phyloP scores from a whole-genome alignment of 768 basidiomycete genomes.

The Auricularia heimuer region DNA sequence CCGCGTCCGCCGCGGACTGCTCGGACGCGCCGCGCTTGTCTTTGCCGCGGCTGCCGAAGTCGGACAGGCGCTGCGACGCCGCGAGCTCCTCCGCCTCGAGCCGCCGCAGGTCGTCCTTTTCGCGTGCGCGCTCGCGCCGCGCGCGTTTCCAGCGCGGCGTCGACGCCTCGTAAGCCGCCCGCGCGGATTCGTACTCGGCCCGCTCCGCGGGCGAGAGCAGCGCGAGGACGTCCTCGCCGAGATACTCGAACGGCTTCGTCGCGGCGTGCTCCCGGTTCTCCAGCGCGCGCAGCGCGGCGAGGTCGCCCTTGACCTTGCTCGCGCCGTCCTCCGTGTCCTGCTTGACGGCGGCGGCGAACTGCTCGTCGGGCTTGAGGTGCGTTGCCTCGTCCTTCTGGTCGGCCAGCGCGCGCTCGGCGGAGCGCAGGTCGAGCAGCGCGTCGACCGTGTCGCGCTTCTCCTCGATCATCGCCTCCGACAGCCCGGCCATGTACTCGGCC shows the following conservation, averaged over 20 bases:
- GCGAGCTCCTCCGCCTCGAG: slow-evolving; percentile 18
- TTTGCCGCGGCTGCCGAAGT: neutral
- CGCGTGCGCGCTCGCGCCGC: too few species aligned
- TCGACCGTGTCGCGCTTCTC: neutral
- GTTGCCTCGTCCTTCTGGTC: neutral
- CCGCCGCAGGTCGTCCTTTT: slow-evolving; percentile 1
- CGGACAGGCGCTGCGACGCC: slow-evolving; percentile 2
- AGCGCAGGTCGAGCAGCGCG: neutral
- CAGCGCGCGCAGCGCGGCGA: slow-evolving; percentile 46
- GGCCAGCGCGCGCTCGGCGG: neutral
- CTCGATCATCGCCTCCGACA: neutral
- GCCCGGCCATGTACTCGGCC: neutral
- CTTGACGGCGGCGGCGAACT: too few species aligned
- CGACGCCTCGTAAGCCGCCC: too few species aligned
- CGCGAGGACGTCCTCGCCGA: too few species aligned
- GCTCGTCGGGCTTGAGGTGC: neutral
- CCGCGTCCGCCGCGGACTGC: slow-evolving; percentile 8
- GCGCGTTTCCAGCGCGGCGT: too few species aligned
- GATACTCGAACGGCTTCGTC: too few species aligned
- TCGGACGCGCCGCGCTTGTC: neutral
- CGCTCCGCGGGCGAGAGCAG: too few species aligned
- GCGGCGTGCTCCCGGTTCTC: too few species aligned
- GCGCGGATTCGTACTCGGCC: too few species aligned
- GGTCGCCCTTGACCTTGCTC: slow-evolving; percentile 60
- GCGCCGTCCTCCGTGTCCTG: slow-evolving; percentile 31